Evolutionary conservation across 345 rosid species (phyloP).

Genomic region (Hirschfeldia incana): DNA sequence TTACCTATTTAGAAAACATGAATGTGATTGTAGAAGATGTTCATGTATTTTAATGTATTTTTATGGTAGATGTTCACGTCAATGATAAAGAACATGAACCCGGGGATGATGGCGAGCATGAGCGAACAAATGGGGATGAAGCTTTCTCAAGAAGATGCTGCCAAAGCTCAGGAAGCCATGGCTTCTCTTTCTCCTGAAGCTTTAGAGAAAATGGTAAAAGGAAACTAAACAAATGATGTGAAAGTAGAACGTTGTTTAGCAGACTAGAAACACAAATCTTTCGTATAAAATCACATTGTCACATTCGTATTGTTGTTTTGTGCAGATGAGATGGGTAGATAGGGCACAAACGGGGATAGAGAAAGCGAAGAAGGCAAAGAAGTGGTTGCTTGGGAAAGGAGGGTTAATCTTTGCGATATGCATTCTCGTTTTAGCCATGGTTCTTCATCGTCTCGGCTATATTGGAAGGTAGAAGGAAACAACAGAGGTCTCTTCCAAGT

Average conservation of each 20-base stretch:
- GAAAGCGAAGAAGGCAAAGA: slow-evolving; percentile 77
- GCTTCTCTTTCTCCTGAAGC: slow-evolving; percentile 78
- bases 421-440: slow-evolving; percentile 74
- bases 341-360: slow-evolving; percentile 75
- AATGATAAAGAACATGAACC: slow-evolving; percentile 88
- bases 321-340: slow-evolving; percentile 94
- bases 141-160: slow-evolving; percentile 84
- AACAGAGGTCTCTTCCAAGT: neutral
- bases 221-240: neutral
- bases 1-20: neutral
- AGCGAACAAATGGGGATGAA: slow-evolving; percentile 89
- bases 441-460: slow-evolving; percentile 78
- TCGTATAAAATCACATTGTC: too few relatives aligned
- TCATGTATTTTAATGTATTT: slow-evolving; percentile 4
- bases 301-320: slow-evolving; percentile 11
- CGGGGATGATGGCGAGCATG: slow-evolving; percentile 96
- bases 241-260: neutral
- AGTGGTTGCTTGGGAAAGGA: slow-evolving; percentile 81
- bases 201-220: slow-evolving; percentile 80
- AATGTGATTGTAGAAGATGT: slow-evolving; percentile 1
- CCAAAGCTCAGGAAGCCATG: slow-evolving; percentile 89
- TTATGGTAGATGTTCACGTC: slow-evolving; percentile 71
- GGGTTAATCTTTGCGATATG: slow-evolving; percentile 81
- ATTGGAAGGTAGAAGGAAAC: slow-evolving; percentile 56
- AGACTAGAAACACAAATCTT: too few relatives aligned